Percentiles rank a stretch among this genome's conserved stretches.
phyloP scores from a whole-genome alignment of 306 rosid species.

The Acacia crassicarpa region DNA sequence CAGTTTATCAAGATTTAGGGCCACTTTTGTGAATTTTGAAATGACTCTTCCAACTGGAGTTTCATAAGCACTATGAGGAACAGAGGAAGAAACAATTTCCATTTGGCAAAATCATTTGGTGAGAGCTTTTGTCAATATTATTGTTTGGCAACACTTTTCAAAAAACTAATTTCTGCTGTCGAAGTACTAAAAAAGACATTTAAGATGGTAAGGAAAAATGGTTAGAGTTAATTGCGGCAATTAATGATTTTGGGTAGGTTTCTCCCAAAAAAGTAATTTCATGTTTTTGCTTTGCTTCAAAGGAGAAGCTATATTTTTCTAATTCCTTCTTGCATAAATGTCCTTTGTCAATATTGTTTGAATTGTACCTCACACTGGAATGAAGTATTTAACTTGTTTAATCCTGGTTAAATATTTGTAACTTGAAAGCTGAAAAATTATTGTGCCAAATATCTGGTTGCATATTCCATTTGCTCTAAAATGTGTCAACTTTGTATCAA shows the following conservation, averaged over 20 bases:
- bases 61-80: not conserved
- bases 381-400: conserved; percentile 9
- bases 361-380: conserved; percentile 12
- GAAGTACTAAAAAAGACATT: not conserved
- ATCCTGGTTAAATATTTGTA: conserved; percentile 12
- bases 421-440: not conserved
- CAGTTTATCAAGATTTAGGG: not conserved
- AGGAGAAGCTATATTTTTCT: not conserved
- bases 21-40: not conserved
- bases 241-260: not conserved
- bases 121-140: not conserved
- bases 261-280: not conserved
- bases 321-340: not conserved
- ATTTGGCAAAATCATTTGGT: not conserved
- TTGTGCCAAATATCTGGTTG: conserved; percentile 17
- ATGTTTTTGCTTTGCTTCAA: not conserved
- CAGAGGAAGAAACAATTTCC: not conserved
- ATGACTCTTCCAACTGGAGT: not conserved
- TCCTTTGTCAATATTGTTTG: not conserved
- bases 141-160: not conserved
- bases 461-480: not conserved
- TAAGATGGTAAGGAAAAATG: not conserved
- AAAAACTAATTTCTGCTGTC: not conserved
- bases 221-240: not conserved
- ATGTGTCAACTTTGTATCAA: conserved; percentile 17